Conservation (phyloP, 257 asterid genomes). For the Scutellaria galericulata region DNA sequence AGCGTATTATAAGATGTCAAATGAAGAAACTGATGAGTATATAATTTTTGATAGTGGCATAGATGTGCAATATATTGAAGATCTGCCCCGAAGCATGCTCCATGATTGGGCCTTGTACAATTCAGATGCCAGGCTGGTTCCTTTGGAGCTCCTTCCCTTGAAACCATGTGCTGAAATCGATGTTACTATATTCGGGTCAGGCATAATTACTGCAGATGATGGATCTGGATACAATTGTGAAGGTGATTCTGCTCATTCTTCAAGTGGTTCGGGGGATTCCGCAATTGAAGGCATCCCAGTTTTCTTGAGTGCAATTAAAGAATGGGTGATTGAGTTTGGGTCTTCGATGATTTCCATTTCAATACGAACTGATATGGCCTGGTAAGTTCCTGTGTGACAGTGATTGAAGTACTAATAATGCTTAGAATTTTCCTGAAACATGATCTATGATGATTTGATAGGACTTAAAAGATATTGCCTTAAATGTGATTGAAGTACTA, state of each 20-base stretch:
- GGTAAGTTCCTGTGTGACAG: constrained; percentile 50
- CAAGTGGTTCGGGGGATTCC: constrained; percentile 56
- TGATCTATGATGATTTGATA: constrained; percentile 18
- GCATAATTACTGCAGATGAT: constrained; percentile 83
- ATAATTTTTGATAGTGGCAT: constrained; percentile 70
- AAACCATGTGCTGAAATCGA: constrained; percentile 92
- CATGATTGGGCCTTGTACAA: constrained; percentile 95
- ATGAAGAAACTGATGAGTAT: constrained; percentile 86
- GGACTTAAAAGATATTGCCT: neutral
- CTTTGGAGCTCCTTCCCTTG: constrained; percentile 91
- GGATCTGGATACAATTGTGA: constrained; percentile 86
- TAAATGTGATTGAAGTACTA: constrained; percentile 15
- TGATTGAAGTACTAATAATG: neutral
- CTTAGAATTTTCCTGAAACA: neutral
- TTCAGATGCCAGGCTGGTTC: constrained; percentile 85
- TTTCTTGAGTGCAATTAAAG: constrained; percentile 87
- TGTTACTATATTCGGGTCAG: constrained; percentile 89
- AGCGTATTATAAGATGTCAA: constrained; percentile 74
- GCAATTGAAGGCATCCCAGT: constrained; percentile 79
- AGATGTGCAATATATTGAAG: constrained; percentile 59
- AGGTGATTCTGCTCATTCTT: constrained; percentile 59
- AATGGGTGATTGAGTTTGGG: constrained; percentile 95
- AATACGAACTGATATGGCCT: constrained; percentile 89
- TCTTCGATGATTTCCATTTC: constrained; percentile 81
- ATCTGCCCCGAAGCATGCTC: constrained; percentile 80